phyloP scores from a whole-genome alignment of 2,329 filamentous ascomycete species.

The Hymenoscyphus salicellus region DNA sequence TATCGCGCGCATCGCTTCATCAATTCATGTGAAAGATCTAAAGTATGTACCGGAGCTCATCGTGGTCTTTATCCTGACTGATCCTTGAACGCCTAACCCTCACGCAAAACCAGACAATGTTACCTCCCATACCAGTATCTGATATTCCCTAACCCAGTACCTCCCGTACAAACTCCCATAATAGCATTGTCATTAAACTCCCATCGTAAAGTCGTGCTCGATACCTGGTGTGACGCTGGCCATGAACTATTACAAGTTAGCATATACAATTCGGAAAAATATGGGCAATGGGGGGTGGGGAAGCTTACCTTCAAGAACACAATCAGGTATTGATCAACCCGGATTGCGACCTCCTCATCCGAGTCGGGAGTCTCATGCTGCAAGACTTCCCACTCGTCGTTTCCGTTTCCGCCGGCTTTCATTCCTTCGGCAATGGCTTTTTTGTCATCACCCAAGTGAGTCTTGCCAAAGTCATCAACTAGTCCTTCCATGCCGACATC shows the following conservation, averaged over 20 bases:
- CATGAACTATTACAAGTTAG: conserved; percentile 60
- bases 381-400: conserved; percentile 65
- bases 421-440: conserved; percentile 39
- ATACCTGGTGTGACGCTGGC: conserved; percentile 92
- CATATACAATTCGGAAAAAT: neutral
- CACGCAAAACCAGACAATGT: neutral
- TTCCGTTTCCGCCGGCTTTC: conserved; percentile 49
- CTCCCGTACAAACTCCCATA: neutral
- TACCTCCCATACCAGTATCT: neutral
- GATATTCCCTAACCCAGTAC: conserved; percentile 2
- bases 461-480: conserved; percentile 72
- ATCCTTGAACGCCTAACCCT: conserved; percentile 5
- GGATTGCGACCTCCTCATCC: conserved; percentile 75
- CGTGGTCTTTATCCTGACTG: conserved; percentile 1
- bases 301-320: conserved; percentile 72
- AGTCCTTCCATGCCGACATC: conserved; percentile 74
- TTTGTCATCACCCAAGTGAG: conserved; percentile 55
- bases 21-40: conserved; percentile 2
- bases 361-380: conserved; percentile 57
- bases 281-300: neutral
- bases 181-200: conserved; percentile 54
- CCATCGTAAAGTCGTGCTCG: conserved; percentile 97
- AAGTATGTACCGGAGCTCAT: neutral
- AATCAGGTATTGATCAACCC: conserved; percentile 84
- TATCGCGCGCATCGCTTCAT: neutral